Evolutionary conservation across 2,329 filamentous ascomycete genomes (phyloP), one percentile per base, ranked within the genome.

Genomic region (Curvularia spicifera): DNA sequence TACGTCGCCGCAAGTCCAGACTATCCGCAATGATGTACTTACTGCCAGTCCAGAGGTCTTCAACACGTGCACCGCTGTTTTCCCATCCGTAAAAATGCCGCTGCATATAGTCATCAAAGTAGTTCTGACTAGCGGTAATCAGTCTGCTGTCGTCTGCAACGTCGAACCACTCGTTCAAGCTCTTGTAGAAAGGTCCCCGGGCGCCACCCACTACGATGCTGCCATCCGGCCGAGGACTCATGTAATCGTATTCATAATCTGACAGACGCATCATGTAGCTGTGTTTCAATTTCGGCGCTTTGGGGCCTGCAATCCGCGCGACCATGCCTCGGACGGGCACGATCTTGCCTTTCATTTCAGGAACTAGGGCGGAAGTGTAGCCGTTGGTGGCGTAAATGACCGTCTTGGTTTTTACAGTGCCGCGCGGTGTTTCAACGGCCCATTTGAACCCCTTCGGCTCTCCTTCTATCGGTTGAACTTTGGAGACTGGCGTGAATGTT

Each of bases 181-280:
- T 59, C 29, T 71, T 49, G 54, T 71, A 70, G 65, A 76, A 82
- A 2, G 67, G 67, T 13, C 64, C 54, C 44, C 70, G 65, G 37
- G 43, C 55, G 12, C 55, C 55, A 13, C 55, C 55, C 1, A 57
- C 43, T 2, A 57, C 42, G 10, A 57, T 49, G 10, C 55, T 57
- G 20, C 55, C 55, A 31, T 57, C 55, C 7, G 55, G 55, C 0
- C 81, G 76, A 12, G 78, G 77, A 45, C 81, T 80, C 9, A 81
- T 70, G 47, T 83, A 83, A 50, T 76, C 73, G 59, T 90, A 87
- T 51, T 85, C 81, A 15, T 80, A 71, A 6, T 72, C 64, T 18
- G 72, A 73, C 20, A 84, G 82, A 18, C 84, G 73, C 74, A 91
- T 58, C 54, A 64, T 66, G 31, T 67, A 68, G 45, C 63, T 65